Conservation (phyloP, 768 basidiomycete genomes). For the Leccinum boreale region DNA sequence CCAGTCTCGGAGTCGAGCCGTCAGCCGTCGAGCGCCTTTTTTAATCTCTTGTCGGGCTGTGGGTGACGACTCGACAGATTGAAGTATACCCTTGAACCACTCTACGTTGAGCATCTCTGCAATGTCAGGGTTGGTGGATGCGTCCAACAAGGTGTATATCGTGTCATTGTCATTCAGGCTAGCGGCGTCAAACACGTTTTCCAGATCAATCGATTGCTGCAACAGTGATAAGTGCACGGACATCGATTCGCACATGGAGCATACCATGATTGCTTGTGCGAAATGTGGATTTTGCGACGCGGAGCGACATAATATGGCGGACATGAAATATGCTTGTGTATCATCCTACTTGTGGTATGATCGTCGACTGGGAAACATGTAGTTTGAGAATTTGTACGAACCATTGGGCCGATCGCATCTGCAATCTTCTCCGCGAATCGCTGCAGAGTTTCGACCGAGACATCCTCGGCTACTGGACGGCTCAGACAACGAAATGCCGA, state of each 20-base stretch:
- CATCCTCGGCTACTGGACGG: conserved; percentile 59
- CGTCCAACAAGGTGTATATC: conserved; percentile 56
- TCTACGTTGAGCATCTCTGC: conserved; percentile 47
- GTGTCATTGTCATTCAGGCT: conserved; percentile 52
- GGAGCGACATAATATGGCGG: conserved; percentile 58
- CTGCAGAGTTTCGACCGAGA: conserved; percentile 45
- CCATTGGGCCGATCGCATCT: conserved; percentile 56
- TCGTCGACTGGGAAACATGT: conserved; percentile 1
- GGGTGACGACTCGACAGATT: conserved; percentile 23
- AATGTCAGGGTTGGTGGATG: conserved; percentile 62
- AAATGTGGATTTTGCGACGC: conserved; percentile 62
- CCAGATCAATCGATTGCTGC: conserved; percentile 58
- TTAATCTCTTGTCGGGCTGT: conserved; percentile 41
- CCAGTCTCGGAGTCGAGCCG: conserved; percentile 56
- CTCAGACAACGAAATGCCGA: conserved; percentile 50
- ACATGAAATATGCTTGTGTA: conserved; percentile 57
- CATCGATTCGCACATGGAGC: background rate
- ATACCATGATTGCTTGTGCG: conserved; percentile 44
- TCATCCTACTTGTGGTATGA: conserved; percentile 36
- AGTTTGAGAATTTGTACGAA: conserved; percentile 27
- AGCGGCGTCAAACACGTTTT: conserved; percentile 50
- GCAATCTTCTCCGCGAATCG: conserved; percentile 56
- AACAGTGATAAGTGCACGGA: conserved; percentile 8
- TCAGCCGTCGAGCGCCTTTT: conserved; percentile 45
- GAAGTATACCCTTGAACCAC: conserved; percentile 27